Base-by-base conservation (phyloP, 768 basidiomycete species). In the Termitomyces heimii region DNA sequence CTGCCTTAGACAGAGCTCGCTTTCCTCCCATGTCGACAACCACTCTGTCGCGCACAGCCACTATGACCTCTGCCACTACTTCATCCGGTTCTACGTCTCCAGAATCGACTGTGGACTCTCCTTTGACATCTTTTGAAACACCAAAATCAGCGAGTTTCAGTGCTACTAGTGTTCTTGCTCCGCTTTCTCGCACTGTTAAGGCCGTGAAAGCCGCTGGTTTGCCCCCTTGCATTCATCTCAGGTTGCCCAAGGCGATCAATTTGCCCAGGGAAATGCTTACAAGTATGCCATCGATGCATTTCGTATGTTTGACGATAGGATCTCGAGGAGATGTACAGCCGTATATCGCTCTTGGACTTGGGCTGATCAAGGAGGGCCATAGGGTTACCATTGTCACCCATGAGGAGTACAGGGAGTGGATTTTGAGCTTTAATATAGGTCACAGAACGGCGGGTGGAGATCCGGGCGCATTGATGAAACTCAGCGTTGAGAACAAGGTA, bases 401-500 rank as follows among this genome's bases (percentile, higher is more conserved):
- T 63, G 75, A 77, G 55, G 81, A 81, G 52, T 86, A 76, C 57
- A 68, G 66, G 61, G 68, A 63, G 1, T 87, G 85, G 85, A 71
- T 87, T 31, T 75, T 77, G 57, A 76, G 81, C 7, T 87, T 82
- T 65, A 83, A 80, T 4, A 73, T 88, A 55, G 71, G 68, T 37
- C 83, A 85, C 67, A 75, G 84, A 28, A 77, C 78, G 35, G 84
- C 85, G 16, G 86, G 86, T 2, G 86, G 85, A 6, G 86, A 88
- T 69, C 85, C 86, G 0, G 84, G 82, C 0, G 81, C 82, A 2
- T 65, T 87, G 65, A 87, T 87, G 85, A 84, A 85, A 63, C 72
- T 87, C 5, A 82, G 73, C 54, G 73, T 74, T 10, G 69, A 73
- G n/a, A 70, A 73, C 53, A 75, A 72, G 62, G 74, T 74, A 43